Evolutionary conservation across 140 eudicot species (phyloP).

Genomic region (Ambrosia hybrid): DNA sequence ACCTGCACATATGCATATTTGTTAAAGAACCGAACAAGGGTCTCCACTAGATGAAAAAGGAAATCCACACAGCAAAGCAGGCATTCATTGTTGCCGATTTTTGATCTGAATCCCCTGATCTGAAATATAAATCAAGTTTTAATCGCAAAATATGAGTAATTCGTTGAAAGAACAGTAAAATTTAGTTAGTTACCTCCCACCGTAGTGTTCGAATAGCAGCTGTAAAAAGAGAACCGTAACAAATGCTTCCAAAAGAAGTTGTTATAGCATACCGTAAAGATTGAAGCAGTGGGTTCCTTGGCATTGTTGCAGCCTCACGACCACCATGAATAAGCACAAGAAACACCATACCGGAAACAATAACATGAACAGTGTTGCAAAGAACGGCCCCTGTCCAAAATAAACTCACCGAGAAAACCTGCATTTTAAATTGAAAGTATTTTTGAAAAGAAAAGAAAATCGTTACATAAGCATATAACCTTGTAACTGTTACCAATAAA

Average conservation of each 20-base stretch:
- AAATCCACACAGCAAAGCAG: conserved; percentile 91
- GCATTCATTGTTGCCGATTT: conserved; percentile 92
- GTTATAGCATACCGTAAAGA: conserved; percentile 82
- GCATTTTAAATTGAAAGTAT: conserved; percentile 27
- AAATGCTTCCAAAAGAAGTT: conserved; percentile 95
- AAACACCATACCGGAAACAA: conserved; percentile 95
- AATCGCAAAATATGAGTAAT: background rate
- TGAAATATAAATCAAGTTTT: conserved; percentile 29
- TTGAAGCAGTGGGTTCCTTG: conserved; percentile 66
- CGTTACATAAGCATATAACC: conserved; percentile 7
- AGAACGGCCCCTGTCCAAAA: conserved; percentile 99
- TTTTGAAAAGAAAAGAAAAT: background rate
- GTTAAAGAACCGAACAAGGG: conserved; percentile 93
- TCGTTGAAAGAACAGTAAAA: background rate
- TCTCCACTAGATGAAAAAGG: conserved; percentile 90
- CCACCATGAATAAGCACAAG: conserved; percentile 94
- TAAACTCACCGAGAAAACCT: conserved; percentile 90
- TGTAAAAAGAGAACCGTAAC: conserved; percentile 99
- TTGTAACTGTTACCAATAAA: background rate
- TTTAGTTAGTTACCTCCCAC: conserved; percentile 65
- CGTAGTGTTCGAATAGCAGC: conserved; percentile 93
- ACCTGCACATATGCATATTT: conserved; percentile 99
- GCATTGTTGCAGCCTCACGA: conserved; percentile 77
- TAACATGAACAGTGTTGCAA: conserved; percentile 88
- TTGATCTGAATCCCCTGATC: conserved; percentile 96